Conservation (phyloP, 345 rosid species). For the Leavenworthia alabamica region DNA sequence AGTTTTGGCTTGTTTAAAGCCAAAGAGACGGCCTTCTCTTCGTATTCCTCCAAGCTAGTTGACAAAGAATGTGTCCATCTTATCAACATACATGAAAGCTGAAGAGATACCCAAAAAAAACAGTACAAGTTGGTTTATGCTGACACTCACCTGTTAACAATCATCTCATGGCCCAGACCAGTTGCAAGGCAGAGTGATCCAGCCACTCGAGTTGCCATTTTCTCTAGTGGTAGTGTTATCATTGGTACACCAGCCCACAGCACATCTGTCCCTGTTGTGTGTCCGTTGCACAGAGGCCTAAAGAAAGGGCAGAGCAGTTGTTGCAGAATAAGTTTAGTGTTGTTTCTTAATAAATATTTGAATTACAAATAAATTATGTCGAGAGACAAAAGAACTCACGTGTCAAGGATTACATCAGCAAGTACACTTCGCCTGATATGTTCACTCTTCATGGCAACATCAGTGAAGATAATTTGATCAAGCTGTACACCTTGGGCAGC, state of each 20-base stretch:
- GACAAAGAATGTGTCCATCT: background rate
- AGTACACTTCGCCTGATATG: constrained; percentile 92
- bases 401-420: constrained; percentile 94
- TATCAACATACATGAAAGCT: background rate
- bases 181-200: constrained; percentile 96
- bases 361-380: background rate
- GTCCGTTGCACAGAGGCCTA: constrained; percentile 97
- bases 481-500: constrained; percentile 74
- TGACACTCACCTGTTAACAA: constrained; percentile 59
- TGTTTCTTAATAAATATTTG: background rate
- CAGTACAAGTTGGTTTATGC: background rate
- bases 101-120: background rate
- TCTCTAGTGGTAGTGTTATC: constrained; percentile 96
- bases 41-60: constrained; percentile 77
- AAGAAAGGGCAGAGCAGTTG: background rate
- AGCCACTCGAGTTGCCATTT: constrained; percentile 99
- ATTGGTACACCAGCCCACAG: constrained; percentile 99
- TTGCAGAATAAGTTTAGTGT: background rate
- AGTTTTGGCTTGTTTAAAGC: constrained; percentile 71
- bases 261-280: constrained; percentile 96
- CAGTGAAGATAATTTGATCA: constrained; percentile 91
- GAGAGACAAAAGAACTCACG: constrained; percentile 40
- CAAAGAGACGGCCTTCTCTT: constrained; percentile 78
- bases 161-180: constrained; percentile 97
- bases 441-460: constrained; percentile 96